These are phyloP conservation scores for Naganishia onofrii DNA, from an alignment of 768 basidiomycete species.

Conservation along the genomic window DNA sequence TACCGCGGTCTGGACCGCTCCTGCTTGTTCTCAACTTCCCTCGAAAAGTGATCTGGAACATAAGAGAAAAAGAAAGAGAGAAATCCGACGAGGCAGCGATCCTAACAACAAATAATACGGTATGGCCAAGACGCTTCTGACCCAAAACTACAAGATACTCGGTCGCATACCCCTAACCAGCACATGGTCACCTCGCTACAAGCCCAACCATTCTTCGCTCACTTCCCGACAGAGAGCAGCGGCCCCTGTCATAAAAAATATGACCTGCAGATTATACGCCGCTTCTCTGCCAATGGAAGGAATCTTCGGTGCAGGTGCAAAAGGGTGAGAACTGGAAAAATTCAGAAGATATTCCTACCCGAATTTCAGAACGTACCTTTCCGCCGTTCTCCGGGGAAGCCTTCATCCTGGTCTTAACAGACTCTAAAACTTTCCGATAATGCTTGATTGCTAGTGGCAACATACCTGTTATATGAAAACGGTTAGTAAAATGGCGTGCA, in stretches of 20 bases:
- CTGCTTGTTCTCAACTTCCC: too few relatives aligned
- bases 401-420: constrained; percentile 58
- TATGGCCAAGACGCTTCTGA: too few relatives aligned
- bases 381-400: constrained; percentile 33
- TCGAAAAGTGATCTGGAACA: too few relatives aligned
- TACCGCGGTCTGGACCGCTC: too few relatives aligned
- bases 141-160: too few relatives aligned
- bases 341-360: neutral
- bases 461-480: constrained; percentile 59
- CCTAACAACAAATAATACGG: too few relatives aligned
- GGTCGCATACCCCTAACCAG: too few relatives aligned
- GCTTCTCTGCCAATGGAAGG: constrained; percentile 67
- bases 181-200: constrained; percentile 50
- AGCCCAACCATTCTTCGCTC: constrained; percentile 76
- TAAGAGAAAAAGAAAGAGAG: too few relatives aligned
- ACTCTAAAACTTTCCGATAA: constrained; percentile 71
- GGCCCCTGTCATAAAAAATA: constrained; percentile 77
- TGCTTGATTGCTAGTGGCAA: constrained; percentile 77
- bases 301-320: constrained; percentile 52
- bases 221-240: constrained; percentile 66
- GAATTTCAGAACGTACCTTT: constrained; percentile 45
- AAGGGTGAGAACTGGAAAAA: neutral
- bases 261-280: constrained; percentile 80
- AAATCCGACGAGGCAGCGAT: too few relatives aligned
- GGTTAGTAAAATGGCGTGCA: neutral